Conservation (phyloP, 1,284 basidiomycete genomes). For the Cystobasidium pallidum region DNA sequence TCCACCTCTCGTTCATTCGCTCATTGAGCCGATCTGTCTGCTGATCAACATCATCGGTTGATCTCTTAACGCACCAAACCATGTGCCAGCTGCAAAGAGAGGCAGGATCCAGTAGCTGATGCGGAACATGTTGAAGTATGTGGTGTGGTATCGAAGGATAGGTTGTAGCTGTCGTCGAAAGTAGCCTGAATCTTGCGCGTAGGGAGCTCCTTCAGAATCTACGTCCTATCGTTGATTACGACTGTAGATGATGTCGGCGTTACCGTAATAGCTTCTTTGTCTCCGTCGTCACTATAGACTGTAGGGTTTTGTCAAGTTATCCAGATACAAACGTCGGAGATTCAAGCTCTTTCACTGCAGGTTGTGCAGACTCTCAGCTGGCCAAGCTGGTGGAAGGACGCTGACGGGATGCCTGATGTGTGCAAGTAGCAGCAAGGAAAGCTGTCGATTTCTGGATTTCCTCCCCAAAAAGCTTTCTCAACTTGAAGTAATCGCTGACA, state of each 20-base stretch:
- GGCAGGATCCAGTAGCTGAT: slow-evolving; percentile 35
- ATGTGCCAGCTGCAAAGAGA: slow-evolving; percentile 29
- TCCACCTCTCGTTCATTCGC: background rate
- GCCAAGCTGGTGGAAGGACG: too few relatives aligned
- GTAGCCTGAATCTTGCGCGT: too few relatives aligned
- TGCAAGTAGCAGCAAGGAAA: too few relatives aligned
- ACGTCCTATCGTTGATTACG: too few relatives aligned
- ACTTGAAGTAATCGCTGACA: too few relatives aligned
- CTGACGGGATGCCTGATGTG: too few relatives aligned
- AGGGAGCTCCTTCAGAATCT: too few relatives aligned
- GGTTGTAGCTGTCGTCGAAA: too few relatives aligned
- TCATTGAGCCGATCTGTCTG: background rate
- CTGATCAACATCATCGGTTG: background rate
- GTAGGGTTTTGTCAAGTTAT: background rate
- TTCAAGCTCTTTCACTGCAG: too few relatives aligned
- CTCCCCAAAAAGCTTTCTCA: background rate
- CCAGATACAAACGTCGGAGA: background rate
- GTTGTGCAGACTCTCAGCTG: too few relatives aligned
- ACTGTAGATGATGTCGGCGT: background rate
- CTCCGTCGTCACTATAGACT: background rate
- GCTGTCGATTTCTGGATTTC: too few relatives aligned
- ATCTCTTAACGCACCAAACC: slow-evolving; percentile 34
- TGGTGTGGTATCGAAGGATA: too few relatives aligned
- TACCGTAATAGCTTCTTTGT: background rate
- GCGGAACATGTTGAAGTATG: slow-evolving; percentile 6